Base-by-base conservation (phyloP, 192 early-diverging fungal species). In the Backusella luteola region DNA sequence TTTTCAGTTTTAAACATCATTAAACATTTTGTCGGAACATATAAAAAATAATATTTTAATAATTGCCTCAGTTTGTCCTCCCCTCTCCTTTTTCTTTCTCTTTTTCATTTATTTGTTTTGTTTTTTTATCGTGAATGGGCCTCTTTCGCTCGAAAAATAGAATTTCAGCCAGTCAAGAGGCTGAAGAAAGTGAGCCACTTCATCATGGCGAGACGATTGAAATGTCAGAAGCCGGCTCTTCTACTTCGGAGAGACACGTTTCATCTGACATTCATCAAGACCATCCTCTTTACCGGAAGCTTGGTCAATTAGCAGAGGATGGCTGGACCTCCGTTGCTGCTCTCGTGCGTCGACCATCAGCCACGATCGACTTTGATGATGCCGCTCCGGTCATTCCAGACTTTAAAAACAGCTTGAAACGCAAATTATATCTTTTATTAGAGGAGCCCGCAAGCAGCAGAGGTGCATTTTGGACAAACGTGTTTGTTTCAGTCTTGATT, bases 401-500 rank as follows among this genome's bases (percentile, higher is more conserved):
- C 0, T 42, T 71, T 5, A 71, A 49, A 32, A 71, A 75, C 26
- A 19, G 34, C 15, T 66, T 76, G 32, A 93, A 92, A 69, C 84
- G 89, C 63, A 80, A 85, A 42, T 82, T 95, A 44, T 95, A 90
- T 66, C 82, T 92, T 19, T 82, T 95, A 41, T 83, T 95, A 36
- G 94, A 95, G 73, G 92, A 94, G 74, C 92, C 94, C 15, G 91
- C 93, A n/a, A 91, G 90, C 5, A 89, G 92, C 71, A 74, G 84
- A 6, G 81, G 87, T 7, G 94, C 94, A 11, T 93, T 95, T 80
- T 80, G 86, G 34, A 87, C 91, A 36, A 93, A 92, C 76, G 85
- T 94, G 9, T 87, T 92, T 80, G 90, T 95, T 2, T 90, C 91
- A 1, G 86, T 94, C 74, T 84, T 89, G 66, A 95, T 95, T 59